These are phyloP conservation scores for Pezizomycotina sp. DNA, from an alignment of 2,329 filamentous ascomycete genomes.

Conservation along the genomic window DNA sequence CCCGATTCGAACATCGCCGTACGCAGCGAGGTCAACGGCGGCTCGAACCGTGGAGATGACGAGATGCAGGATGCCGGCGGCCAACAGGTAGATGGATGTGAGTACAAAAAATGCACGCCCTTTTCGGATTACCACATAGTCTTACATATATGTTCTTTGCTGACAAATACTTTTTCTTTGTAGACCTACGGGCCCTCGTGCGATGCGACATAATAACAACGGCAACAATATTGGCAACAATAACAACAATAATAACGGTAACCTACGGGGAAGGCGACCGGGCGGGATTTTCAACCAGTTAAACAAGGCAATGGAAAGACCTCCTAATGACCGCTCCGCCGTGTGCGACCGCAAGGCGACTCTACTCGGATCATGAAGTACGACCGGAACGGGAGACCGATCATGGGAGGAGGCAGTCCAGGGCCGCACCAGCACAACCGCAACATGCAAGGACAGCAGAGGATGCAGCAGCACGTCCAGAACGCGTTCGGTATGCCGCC, in stretches of 20 bases:
- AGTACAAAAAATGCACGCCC: background rate
- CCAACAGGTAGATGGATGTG: conserved; percentile 13
- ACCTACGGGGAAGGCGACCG: conserved; percentile 45
- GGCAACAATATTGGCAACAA: conserved; percentile 32
- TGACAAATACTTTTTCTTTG: conserved; percentile 27
- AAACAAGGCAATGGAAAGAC: conserved; percentile 65
- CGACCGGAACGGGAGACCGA: no score
- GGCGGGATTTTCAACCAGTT: conserved; percentile 77
- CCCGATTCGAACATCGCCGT: conserved; percentile 19
- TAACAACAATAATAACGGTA: conserved; percentile 33
- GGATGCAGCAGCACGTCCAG: conserved; percentile 38
- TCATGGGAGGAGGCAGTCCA: no score
- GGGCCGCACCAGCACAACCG: conserved; percentile 32
- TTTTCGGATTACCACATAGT: no score
- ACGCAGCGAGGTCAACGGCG: conserved; percentile 2
- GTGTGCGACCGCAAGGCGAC: conserved; percentile 58
- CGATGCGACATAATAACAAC: conserved; percentile 53
- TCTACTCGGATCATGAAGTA: conserved; percentile 61
- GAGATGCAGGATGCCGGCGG: conserved; percentile 50
- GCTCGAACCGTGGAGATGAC: conserved; percentile 41
- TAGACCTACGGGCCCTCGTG: conserved; percentile 86
- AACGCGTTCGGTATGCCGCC: conserved; percentile 29
- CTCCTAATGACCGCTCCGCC: conserved; percentile 56
- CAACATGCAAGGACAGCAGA: conserved; percentile 33
- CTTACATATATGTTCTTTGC: no score